Percentiles rank a stretch among this genome's conserved stretches.
phyloP scores from a whole-genome alignment of 1,139 yeast species.

The Yamadazyma buinensis region DNA sequence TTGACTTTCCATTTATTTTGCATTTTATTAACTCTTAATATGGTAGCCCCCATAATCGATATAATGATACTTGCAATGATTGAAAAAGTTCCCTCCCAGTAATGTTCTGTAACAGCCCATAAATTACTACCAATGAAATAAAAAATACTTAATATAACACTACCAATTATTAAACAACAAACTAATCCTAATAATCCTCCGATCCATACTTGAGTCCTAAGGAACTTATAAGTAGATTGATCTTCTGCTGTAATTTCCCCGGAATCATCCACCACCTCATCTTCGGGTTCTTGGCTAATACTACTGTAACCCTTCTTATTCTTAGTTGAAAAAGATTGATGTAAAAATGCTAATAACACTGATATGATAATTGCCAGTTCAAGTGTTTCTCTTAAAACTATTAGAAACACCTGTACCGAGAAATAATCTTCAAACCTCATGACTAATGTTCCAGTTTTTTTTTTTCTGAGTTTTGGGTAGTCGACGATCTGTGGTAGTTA shows the following conservation, averaged over 20 bases:
- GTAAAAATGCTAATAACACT: conserved; percentile 40
- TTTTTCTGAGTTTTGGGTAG: not conserved
- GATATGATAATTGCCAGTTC: conserved; percentile 47
- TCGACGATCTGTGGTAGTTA: not conserved
- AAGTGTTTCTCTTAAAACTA: conserved; percentile 42
- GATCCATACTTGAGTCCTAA: conserved; percentile 37
- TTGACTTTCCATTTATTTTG: conserved; percentile 83
- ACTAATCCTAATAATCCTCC: conserved; percentile 41
- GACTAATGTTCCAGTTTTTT: not conserved
- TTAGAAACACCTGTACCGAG: conserved; percentile 44
- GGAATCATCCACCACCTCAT: conserved; percentile 2
- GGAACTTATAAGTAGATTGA: conserved; percentile 15
- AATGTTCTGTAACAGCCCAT: conserved; percentile 44
- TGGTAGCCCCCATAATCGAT: conserved; percentile 43
- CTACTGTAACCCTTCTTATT: not conserved
- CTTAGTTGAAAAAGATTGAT: conserved; percentile 24
- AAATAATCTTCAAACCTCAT: conserved; percentile 25
- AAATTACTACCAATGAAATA: conserved; percentile 37
- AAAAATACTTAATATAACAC: conserved; percentile 32
- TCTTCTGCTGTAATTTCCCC: conserved; percentile 1
- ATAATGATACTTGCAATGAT: conserved; percentile 42
- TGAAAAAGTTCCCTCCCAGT: conserved; percentile 46
- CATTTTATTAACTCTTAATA: conserved; percentile 48
- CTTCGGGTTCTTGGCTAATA: not conserved
- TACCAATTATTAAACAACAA: conserved; percentile 35